Base-by-base conservation (phyloP, 345 rosid species). In the Corymbia maculata region DNA sequence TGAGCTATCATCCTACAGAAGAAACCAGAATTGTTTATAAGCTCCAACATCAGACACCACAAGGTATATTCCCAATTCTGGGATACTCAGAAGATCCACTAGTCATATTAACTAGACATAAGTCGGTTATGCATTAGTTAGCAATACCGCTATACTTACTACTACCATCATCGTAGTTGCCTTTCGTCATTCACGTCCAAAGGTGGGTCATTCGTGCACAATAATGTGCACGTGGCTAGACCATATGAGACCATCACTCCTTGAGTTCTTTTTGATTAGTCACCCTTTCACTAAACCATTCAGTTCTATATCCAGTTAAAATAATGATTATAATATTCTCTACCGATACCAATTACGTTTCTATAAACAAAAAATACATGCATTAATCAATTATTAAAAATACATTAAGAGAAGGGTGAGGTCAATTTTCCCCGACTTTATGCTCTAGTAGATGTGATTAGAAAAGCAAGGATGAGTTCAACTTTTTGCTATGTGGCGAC, bases 1-100 rank as follows among this genome's bases (percentile, higher is more conserved):
- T 96, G 99, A 49, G 99, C 99, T 93, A 97, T 89, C 99, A 97
- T 98, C 94, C 99, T 98, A 92, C 89, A 91, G 79, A n/a, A 75
- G 84, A 42, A 75, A 28, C 84, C 49, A 42, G 47, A 44, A 75
- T 32, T 12, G 8, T 75, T 42, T 75, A 75, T 49, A 75, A 75
- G 15, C 42, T 75, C 45, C 28, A 75, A 75, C 49, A 75, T 75
- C 84, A 19, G 84, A 42, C 84, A 21, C 84, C 84, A 42, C 49
- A 75, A 42, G 28, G 49, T 42, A 75, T 42, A 75, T 42, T 59
- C n/a, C 66, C n/a, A 14, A 75, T 42, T 75, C 84, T 8, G 49
- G 1, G 49, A 36, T 75, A 21, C 49, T 75, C 49, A 75, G 84
- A 75, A 75, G 28, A 45, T 44, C 13, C 49, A 75, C 22, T 42